Evolutionary conservation across 2,329 filamentous ascomycete species (phyloP), one percentile per base, ranked within the genome.

Genomic region (Hypocrella siamensis): DNA sequence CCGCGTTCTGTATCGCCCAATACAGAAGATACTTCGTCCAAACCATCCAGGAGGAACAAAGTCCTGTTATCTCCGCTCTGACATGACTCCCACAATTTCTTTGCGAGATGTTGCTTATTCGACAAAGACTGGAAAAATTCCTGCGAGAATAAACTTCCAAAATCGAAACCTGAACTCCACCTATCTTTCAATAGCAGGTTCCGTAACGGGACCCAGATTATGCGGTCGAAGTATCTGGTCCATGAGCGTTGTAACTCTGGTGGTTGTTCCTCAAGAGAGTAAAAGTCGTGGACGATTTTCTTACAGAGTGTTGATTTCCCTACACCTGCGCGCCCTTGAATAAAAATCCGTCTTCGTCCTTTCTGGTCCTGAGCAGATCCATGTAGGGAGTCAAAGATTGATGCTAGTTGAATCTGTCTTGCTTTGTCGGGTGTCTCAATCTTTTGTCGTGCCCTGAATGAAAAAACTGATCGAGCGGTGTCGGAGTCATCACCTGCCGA

Each of bases 1-100:
- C 39, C 19, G 19, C 29, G 5, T 6, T 38, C 17, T 2, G n/a
- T 5, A 7, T 22, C 8, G 3, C 8, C 26, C 18, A 48, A 28
- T 6, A 42, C 40, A 26, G 43, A 28, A 1, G 42, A 46, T 8
- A 61, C 41, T 47, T 64, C 59, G 32, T 63, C 60, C 10, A 61
- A 34, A 4, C 59, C 59, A 39, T 63, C 58, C 9, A 63, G 47
- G 11, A 61, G 28, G 28, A 60, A 57, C 1, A 63, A 41, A n/a
- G 48, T 57, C 30, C 32, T 25, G 19, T 17, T 19, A 3, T 32
- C 33, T 5, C 24, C 26, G 6, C 24, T 17, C n/a, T 32, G 14
- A 9, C 40, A 34, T 31, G 29, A 28, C 16, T 36, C 19, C 17
- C 24, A 31, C 26, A 51, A 29, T 35, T 35, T 37, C 28, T 31